Conservation (phyloP, 257 asterid genomes). For the Solanum tacnaense region DNA sequence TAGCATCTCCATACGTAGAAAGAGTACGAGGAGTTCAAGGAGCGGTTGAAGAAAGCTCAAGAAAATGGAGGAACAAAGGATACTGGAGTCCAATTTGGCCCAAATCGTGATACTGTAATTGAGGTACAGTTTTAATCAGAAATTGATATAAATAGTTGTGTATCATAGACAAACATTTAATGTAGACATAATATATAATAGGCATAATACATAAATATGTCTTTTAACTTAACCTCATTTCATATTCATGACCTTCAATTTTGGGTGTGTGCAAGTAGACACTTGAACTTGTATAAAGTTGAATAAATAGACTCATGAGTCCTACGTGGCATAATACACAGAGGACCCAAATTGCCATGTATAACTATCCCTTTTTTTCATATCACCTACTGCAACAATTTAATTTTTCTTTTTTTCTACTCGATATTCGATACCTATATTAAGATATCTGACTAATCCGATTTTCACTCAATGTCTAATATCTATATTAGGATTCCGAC, state of each 20-base stretch:
- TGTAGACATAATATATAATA: not conserved
- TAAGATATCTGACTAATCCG: not conserved
- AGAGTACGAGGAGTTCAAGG: conserved; percentile 26
- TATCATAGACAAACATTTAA: not conserved
- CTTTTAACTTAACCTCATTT: too few species aligned
- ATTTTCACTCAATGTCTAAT: not conserved
- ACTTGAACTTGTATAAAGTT: too few species aligned
- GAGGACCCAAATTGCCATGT: not conserved
- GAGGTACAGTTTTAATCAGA: conserved; percentile 19
- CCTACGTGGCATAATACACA: too few species aligned
- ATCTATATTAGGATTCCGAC: not conserved
- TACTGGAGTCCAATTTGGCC: conserved; percentile 3
- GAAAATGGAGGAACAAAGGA: not conserved
- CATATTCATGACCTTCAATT: too few species aligned
- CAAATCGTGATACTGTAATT: conserved; percentile 25
- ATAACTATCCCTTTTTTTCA: not conserved
- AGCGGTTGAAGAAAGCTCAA: conserved; percentile 12
- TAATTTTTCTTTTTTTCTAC: not conserved
- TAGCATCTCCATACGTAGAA: conserved; percentile 6
- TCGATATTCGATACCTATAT: not conserved
- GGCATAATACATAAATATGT: too few species aligned
- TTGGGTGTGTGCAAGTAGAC: too few species aligned
- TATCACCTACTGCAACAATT: not conserved
- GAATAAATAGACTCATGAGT: too few species aligned
- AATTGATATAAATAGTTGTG: not conserved